phyloP scores from a whole-genome alignment of 1,284 basidiomycete species.

The Rhodotorula sp. region DNA sequence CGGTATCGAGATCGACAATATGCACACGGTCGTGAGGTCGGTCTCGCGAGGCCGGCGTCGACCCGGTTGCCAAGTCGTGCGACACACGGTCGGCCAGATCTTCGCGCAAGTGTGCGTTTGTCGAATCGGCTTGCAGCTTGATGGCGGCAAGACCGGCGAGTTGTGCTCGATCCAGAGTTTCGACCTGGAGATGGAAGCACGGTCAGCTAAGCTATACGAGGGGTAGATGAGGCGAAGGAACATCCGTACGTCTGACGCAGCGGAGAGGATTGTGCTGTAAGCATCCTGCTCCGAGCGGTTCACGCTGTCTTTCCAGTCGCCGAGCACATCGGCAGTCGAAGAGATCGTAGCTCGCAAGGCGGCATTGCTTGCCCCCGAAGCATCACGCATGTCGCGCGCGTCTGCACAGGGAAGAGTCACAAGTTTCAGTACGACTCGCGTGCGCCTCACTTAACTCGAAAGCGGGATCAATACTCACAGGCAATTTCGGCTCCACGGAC shows the following conservation, averaged over 20 bases:
- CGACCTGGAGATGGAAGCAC: neutral
- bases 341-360: neutral
- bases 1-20: conserved; percentile 35
- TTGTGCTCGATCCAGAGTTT: conserved; percentile 29
- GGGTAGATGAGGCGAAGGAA: neutral
- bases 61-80: conserved; percentile 53
- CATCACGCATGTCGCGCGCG: neutral
- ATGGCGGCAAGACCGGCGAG: conserved; percentile 20
- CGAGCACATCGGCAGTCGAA: neutral
- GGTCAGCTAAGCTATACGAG: neutral
- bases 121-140: conserved; percentile 39
- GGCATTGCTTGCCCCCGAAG: neutral
- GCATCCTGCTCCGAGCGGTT: neutral
- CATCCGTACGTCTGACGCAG: neutral
- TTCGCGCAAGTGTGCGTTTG: conserved; percentile 43
- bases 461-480: neutral
- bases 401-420: neutral
- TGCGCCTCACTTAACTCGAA: too few species aligned
- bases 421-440: neutral
- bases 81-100: conserved; percentile 47
- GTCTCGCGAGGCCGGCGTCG: conserved; percentile 51
- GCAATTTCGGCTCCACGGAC: neutral
- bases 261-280: neutral
- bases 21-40: conserved; percentile 40
- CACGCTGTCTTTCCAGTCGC: neutral